Conservation (phyloP, 495 filamentous ascomycete species). For the Podospora pseudoanserina region DNA sequence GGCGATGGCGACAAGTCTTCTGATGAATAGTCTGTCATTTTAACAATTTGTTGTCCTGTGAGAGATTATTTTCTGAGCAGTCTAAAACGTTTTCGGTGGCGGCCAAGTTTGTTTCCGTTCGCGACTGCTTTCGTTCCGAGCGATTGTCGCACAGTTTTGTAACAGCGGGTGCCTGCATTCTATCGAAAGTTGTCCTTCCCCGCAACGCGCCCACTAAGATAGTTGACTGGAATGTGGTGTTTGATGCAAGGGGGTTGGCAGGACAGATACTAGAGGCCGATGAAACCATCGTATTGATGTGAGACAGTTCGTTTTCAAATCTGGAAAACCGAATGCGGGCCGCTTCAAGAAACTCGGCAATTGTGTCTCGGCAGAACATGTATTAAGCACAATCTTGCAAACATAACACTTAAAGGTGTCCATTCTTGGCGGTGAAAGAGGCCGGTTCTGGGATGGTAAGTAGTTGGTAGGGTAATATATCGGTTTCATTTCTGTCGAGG, state of each 20-base stretch:
- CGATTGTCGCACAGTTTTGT: background rate
- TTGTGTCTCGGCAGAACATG: no score
- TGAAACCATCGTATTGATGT: background rate
- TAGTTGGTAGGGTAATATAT: no score
- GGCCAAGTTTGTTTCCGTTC: background rate
- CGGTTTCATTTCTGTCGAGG: no score
- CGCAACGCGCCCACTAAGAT: background rate
- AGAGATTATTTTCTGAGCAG: no score
- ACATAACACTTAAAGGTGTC: no score
- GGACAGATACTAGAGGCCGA: background rate
- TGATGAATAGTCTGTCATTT: no score
- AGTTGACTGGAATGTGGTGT: background rate
- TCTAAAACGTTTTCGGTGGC: no score
- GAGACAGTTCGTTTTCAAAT: background rate
- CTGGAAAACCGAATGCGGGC: background rate
- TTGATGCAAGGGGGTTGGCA: background rate
- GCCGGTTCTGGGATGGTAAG: no score
- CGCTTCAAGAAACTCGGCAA: background rate
- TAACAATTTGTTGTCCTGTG: no score
- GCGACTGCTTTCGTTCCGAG: background rate
- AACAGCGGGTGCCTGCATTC: background rate
- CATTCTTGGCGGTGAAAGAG: no score
- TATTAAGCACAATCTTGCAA: no score
- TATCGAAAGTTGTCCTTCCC: background rate
- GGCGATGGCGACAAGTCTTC: no score